Percentiles rank a stretch among this genome's conserved stretches.
phyloP scores from a whole-genome alignment of 164 flowering plant genomes.

The Euptelea pleiosperma region DNA sequence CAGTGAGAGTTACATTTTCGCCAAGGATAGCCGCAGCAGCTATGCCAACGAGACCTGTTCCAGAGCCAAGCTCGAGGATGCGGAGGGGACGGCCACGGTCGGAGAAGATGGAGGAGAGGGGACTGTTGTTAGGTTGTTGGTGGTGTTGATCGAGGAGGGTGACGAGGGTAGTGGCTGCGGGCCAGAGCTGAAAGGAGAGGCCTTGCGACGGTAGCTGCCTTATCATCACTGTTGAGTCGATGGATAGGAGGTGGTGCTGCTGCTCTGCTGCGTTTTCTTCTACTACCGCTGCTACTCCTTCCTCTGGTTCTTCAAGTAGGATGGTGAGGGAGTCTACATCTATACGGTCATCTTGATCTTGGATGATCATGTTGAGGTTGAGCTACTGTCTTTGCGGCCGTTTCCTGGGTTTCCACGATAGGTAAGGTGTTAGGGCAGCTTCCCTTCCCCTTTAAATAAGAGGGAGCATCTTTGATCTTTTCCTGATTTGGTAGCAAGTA shows the following conservation, averaged over 20 bases:
- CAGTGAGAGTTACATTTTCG: constrained; percentile 69
- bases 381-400: too few relatives aligned
- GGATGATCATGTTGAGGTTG: constrained; percentile 3
- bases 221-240: constrained; percentile 42
- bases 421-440: too few relatives aligned
- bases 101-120: constrained; percentile 28
- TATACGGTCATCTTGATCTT: neutral
- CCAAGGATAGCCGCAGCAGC: constrained; percentile 69
- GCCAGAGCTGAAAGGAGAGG: constrained; percentile 95
- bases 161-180: constrained; percentile 79
- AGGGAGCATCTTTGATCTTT: too few relatives aligned
- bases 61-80: constrained; percentile 92
- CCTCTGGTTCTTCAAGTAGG: neutral
- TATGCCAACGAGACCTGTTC: constrained; percentile 89
- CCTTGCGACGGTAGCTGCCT: constrained; percentile 77
- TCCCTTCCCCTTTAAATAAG: too few relatives aligned
- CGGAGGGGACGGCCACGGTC: constrained; percentile 30
- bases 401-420: too few relatives aligned
- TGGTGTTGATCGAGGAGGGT: constrained; percentile 53
- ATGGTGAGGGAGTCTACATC: too few relatives aligned
- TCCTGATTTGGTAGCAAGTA: too few relatives aligned
- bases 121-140: constrained; percentile 23
- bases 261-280: constrained; percentile 10
- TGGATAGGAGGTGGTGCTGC: constrained; percentile 43
- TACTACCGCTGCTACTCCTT: neutral